Base-by-base conservation (phyloP, 2,329 filamentous ascomycete genomes). In the Colletotrichum musae region DNA sequence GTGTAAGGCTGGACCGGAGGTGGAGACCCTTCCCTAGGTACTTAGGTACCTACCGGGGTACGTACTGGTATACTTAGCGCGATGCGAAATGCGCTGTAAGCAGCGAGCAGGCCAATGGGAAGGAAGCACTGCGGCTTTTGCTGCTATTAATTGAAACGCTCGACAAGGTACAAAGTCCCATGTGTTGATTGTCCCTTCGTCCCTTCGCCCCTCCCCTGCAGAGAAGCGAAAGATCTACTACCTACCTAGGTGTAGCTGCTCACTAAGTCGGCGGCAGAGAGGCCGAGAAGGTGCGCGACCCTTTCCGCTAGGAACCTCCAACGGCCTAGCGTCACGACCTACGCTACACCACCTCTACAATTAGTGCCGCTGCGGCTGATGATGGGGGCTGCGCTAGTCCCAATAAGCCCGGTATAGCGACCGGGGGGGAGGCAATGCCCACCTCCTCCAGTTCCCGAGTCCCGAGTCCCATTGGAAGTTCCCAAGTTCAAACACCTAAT, bases 81-180 rank as follows among this genome's bases (percentile, higher is more conserved):
- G 48, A 54, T 18, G 18, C 21, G 16, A 54, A 56, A 21, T 28
- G 53, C 15, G n/a, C 52, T 41, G 61, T 66, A 28, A 66, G 66
- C 61, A 66, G 41, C 43, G 15, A 66, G 60, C 65, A 56, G 28
- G 32, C 54, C 48, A 65, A 58, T 69, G 61, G 54, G 65, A 65
- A 36, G 32, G 32, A 36, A 36, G 32, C 9, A 36, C 10, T 32
- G 61, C n/a, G 54, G 65, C 53, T 4, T 60, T 36, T 64, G 65
- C 36, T 60, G 54, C 61, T 66, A 69, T 56, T 69, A 51, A 69
- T 69, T 66, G 65, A 58, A 68, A 21, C 32, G 41, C 21, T 43
- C 58, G 32, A 64, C 39, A 53, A 68, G 47, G 64, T 39, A 32
- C 28, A 24, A 24, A 24, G 21, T 24, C 21, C 21, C 21, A 24